These are phyloP conservation scores for Osmanthus fragrans DNA, from an alignment of 257 asterid genomes.

Conservation along the genomic window DNA sequence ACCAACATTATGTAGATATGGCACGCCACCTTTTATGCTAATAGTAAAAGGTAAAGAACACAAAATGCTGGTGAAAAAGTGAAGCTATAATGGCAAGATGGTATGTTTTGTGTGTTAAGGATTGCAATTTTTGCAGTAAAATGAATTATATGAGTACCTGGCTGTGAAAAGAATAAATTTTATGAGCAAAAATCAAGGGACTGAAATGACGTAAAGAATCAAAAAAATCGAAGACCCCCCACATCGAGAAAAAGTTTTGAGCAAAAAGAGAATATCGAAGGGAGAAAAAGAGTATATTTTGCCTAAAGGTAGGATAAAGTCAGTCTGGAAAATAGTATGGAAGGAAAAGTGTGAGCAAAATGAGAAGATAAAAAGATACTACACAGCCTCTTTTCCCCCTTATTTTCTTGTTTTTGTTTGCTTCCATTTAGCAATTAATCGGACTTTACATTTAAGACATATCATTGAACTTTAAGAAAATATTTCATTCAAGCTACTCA, in stretches of 20 bases:
- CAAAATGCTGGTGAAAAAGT: conserved; percentile 9
- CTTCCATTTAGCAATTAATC: conserved; percentile 29
- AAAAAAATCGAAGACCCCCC: conserved; percentile 36
- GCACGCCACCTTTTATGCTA: conserved; percentile 20
- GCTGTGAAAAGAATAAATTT: conserved; percentile 7
- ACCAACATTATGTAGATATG: conserved; percentile 26
- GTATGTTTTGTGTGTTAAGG: not conserved
- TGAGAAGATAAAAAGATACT: conserved; percentile 28
- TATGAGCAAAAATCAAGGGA: conserved; percentile 9
- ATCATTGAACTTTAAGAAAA: too few relatives aligned
- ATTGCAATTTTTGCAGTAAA: conserved; percentile 28
- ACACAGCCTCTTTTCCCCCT: conserved; percentile 1
- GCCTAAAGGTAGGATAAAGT: conserved; percentile 26
- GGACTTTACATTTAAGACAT: not conserved
- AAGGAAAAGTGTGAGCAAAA: conserved; percentile 20
- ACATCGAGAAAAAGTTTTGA: conserved; percentile 29
- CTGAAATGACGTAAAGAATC: conserved; percentile 23
- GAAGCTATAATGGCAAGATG: conserved; percentile 28
- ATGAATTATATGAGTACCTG: conserved; percentile 19
- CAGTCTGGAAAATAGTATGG: conserved; percentile 1
- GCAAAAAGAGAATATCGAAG: conserved; percentile 10
- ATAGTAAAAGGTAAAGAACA: conserved; percentile 12
- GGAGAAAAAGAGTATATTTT: conserved; percentile 18
- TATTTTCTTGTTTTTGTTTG: conserved; percentile 6
- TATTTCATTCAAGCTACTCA: too few relatives aligned